Base-by-base conservation (phyloP, 257 asterid species). In the Solanum bukasovii region DNA sequence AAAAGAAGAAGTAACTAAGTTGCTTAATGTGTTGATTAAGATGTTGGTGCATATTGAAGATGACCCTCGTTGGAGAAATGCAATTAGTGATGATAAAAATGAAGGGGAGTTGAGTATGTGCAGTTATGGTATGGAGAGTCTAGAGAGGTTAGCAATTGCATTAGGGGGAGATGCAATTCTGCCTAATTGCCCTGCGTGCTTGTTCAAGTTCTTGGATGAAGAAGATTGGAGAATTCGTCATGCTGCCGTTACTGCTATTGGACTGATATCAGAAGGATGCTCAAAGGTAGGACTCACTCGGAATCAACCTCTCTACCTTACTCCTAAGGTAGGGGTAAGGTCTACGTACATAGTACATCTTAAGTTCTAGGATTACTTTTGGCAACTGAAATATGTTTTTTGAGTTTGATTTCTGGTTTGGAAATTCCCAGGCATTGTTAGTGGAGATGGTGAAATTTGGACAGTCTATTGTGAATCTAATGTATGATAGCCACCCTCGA, bases 131-230 rank as follows among this genome's bases (percentile, higher is more conserved):
- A 75, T 46, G 85, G 88, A 74, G 37, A 75, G 59, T 74, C 21
- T 74, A 52, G 33, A 34, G 37, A 87, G 85, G 74, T 13, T 87
- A n/a, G 88, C 85, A 52, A 74, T 71, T 21, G 88, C 88, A 46
- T 56, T 74, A n/a, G 67, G 88, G 9, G 85, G 61, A 13, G 31
- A 74, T 20, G 34, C 9, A 29, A 37, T 84, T 65, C 12, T 84
- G 13, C 34, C 74, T 56, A 52, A 14, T 52, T 63, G 11, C 21
- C 85, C 85, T 56, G 13, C 3, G 12, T 18, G 34, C 9, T 46
- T 87, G 23, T 34, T 16, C n/a, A 40, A 20, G 7, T 87, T 72
- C 42, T 34, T 87, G 71, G 2, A 13, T 10, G 12, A 27, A 25
- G 18, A 49, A 56, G 42, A 74, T 3, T 87, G 88, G 88, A 29